A percentile compares a stretch with the other conserved stretches of the same genome.
phyloP scores from a whole-genome alignment of 805 yeast species.

The Lachancea quebecensis region DNA sequence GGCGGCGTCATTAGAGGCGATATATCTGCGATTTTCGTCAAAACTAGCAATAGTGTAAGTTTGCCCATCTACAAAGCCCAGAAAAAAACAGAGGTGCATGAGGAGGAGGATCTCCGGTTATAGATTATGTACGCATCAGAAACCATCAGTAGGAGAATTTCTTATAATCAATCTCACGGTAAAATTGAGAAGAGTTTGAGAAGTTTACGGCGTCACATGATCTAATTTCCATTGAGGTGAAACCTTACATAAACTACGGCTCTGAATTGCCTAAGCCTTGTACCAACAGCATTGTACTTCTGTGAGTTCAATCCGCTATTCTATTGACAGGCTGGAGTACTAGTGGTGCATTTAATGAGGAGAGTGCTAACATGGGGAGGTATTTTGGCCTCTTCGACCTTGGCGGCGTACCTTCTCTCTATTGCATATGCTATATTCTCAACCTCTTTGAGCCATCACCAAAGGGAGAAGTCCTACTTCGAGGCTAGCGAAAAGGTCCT shows the following conservation, averaged over 20 bases:
- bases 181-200: too few species aligned
- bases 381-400: neutral
- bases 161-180: too few species aligned
- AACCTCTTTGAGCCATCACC: slow-evolving; percentile 1
- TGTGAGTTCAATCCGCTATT: too few species aligned
- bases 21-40: slow-evolving; percentile 48
- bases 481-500: slow-evolving; percentile 13
- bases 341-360: neutral
- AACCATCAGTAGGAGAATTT: too few species aligned
- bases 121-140: neutral
- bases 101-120: slow-evolving; percentile 3
- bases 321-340: too few species aligned
- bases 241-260: too few species aligned
- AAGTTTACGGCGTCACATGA: too few species aligned
- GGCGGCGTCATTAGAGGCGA: slow-evolving; percentile 50
- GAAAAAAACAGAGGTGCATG: slow-evolving; percentile 1
- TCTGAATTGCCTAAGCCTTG: too few species aligned
- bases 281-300: too few species aligned
- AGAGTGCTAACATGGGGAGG: neutral
- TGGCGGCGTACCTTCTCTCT: slow-evolving; percentile 1
- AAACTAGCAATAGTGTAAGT: slow-evolving; percentile 60
- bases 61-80: slow-evolving; percentile 42
- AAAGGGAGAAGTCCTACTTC: slow-evolving; percentile 3
- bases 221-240: too few species aligned
- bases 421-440: slow-evolving; percentile 3